Conservation (phyloP, 148 eudicot genomes). For the Camellia japonica region DNA sequence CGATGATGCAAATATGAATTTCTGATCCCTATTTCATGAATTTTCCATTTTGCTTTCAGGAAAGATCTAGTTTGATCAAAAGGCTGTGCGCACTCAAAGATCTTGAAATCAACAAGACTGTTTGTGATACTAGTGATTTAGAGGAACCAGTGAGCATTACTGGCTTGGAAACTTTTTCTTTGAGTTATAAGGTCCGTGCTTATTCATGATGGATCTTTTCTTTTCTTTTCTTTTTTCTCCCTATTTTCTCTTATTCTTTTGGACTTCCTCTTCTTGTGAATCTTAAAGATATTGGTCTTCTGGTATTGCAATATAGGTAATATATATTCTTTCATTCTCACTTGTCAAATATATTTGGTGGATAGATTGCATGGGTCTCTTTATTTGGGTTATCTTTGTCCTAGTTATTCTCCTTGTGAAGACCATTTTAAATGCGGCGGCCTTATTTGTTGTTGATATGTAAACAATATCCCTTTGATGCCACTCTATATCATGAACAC, state of each 20-base stretch:
- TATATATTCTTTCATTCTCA: neutral
- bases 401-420: neutral
- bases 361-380: neutral
- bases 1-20: neutral
- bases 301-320: neutral
- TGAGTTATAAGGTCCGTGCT: conserved; percentile 77
- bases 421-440: neutral
- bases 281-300: neutral
- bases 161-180: conserved; percentile 86
- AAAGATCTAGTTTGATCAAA: conserved; percentile 70
- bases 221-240: neutral
- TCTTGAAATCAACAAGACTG: conserved; percentile 58
- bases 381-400: neutral
- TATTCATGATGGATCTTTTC: neutral
- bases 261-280: neutral
- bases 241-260: neutral
- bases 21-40: conserved; percentile 11
- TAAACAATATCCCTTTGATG: neutral
- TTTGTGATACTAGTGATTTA: conserved; percentile 45
- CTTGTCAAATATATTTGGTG: neutral
- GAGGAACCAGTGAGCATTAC: conserved; percentile 91
- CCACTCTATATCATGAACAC: neutral
- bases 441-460: neutral
- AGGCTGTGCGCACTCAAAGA: conserved; percentile 81
- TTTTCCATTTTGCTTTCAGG: conserved; percentile 46